Evolutionary conservation across 1,139 yeast species (phyloP).

Genomic region (Arxiozyma telluris): DNA sequence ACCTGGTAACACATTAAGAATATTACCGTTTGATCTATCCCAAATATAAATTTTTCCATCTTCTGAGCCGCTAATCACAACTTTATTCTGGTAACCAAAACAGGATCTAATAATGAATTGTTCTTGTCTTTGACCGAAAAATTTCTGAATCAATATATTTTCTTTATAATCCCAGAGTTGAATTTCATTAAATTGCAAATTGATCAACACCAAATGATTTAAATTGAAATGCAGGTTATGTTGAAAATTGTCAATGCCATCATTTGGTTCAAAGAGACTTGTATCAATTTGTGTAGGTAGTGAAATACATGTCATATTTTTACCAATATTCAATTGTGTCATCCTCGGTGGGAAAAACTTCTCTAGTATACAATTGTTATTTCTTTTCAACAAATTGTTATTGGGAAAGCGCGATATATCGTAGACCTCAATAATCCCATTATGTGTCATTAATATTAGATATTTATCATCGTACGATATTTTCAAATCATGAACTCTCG

Average conservation of each 20-base stretch:
- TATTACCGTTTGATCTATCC: constrained; percentile 67
- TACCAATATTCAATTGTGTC: constrained; percentile 30
- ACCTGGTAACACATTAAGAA: constrained; percentile 54
- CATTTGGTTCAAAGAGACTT: background rate
- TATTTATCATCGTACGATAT: constrained; percentile 56
- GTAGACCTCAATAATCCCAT: constrained; percentile 39
- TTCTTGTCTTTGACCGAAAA: constrained; percentile 63
- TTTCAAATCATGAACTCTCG: constrained; percentile 61
- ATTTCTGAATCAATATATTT: constrained; percentile 47
- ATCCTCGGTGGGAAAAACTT: constrained; percentile 14
- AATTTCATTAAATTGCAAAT: constrained; percentile 67
- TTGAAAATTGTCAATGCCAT: background rate
- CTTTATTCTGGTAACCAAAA: constrained; percentile 64
- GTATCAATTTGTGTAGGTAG: constrained; percentile 26
- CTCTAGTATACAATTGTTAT: constrained; percentile 4
- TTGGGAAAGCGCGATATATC: constrained; percentile 21
- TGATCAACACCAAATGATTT: constrained; percentile 42
- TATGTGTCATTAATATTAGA: constrained; percentile 56
- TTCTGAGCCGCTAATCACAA: constrained; percentile 74
- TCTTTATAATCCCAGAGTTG: constrained; percentile 65
- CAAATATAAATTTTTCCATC: constrained; percentile 74
- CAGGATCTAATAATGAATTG: constrained; percentile 67
- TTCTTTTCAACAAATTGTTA: constrained; percentile 7
- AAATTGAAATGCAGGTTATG: constrained; percentile 6
- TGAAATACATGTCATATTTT: constrained; percentile 41